Base-by-base conservation (phyloP, 805 yeast species). In the Kuraishia ogatae region DNA sequence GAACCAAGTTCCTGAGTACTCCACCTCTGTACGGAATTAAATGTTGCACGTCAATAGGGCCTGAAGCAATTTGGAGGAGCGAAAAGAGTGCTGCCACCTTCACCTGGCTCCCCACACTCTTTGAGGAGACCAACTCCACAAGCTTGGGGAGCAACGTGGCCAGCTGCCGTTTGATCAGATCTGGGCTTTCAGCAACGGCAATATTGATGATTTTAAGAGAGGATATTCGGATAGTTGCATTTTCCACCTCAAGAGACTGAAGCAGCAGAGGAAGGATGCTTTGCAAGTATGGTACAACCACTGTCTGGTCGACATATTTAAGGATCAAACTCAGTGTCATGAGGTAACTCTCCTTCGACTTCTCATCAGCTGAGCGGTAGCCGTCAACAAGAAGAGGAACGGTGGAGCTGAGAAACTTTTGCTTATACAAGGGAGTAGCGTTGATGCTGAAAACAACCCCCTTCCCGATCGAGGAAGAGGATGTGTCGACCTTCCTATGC, bases 371-470 rank as follows among this genome's bases (percentile, higher is more conserved):
- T 10, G 29, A 26, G 10, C 29, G 29, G 65, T 79, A 83, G 2
- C 76, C 77, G 0, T 68, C 64, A 7, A 86, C 80, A 35, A 90
- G 65, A 29, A 66, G 67, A 0, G 87, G 87, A 5, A 89, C 74
- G 1, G 83, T 71, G 8, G 75, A 70, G 57, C 82, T 81, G 65
- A 90, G 89, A 24, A 89, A 76, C 59, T 84, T 84, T 64, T 94
- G 99, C 65, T 90, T 90, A 75, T 87, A 89, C 23, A 94, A 74
- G 50, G 80, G 67, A 56, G 87, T 79, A 20, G 86, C 79, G 57
- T 84, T 81, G 55, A 87, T 75, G 58, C 82, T 82, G 58, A 66
- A 66, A 1, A 78, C 79, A n/a, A 55, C 55, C 2, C 60, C 55
- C 50, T 63, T 66, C 10, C 29, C 29, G 10, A 26, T 6, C 10